Conservation (phyloP, 352 stramenopile species). For the Globisporangium abappressorium region DNA sequence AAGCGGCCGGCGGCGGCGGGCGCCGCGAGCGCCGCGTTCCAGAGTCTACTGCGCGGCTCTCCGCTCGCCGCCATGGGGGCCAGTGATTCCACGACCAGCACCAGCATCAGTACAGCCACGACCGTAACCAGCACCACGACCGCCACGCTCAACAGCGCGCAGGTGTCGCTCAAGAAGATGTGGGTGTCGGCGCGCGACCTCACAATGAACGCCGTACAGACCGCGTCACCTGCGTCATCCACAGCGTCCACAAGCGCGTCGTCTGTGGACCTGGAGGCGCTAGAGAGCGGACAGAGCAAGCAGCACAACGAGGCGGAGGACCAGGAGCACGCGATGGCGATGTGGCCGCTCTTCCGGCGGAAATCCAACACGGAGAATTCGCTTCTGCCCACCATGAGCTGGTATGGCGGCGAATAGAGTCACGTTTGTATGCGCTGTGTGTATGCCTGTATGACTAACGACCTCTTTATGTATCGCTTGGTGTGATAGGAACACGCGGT, state of each 20-base stretch:
- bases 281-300: constrained; percentile 46
- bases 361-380: constrained; percentile 31
- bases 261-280: constrained; percentile 23
- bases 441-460: not conserved
- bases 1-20: constrained; percentile 44
- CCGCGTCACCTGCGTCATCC: constrained; percentile 5
- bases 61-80: constrained; percentile 42
- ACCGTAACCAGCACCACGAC: not conserved
- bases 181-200: constrained; percentile 63
- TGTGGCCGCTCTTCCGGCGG: constrained; percentile 42
- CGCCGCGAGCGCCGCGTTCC: constrained; percentile 34
- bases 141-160: not conserved
- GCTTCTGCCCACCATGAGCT: constrained; percentile 55
- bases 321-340: constrained; percentile 24
- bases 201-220: constrained; percentile 32
- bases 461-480: not conserved
- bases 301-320: constrained; percentile 13
- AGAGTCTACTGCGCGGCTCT: constrained; percentile 44
- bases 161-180: constrained; percentile 46
- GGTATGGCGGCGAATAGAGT: constrained; percentile 22
- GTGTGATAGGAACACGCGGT: constrained; percentile 59
- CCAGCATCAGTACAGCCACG: constrained; percentile 3
- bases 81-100: constrained; percentile 23
- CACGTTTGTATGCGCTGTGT: not conserved
- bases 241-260: constrained; percentile 8